phyloP scores from a whole-genome alignment of 345 rosid species.

The Combretum micranthum region DNA sequence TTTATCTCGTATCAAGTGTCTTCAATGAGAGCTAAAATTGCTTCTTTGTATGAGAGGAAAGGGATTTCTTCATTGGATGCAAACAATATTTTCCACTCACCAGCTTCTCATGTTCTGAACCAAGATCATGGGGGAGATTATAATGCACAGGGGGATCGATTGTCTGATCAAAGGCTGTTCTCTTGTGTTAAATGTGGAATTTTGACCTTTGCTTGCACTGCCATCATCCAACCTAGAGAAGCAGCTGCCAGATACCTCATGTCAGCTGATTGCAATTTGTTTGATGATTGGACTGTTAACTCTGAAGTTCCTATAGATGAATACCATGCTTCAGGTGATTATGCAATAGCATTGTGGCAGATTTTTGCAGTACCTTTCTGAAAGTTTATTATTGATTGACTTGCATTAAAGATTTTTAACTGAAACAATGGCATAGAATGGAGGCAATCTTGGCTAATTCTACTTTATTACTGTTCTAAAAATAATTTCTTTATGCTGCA shows the following conservation, averaged over 20 bases:
- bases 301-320: constrained; percentile 38
- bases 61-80: constrained; percentile 26
- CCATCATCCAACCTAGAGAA: constrained; percentile 79
- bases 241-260: constrained; percentile 73
- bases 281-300: constrained; percentile 72
- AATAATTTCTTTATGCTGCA: too few relatives aligned
- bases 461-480: too few relatives aligned
- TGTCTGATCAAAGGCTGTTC: constrained; percentile 85
- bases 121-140: constrained; percentile 20
- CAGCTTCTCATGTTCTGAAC: constrained; percentile 9
- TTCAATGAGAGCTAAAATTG: constrained; percentile 51
- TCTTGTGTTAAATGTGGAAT: constrained; percentile 92
- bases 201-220: constrained; percentile 78
- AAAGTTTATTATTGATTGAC: constrained; percentile 7
- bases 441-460: too few relatives aligned
- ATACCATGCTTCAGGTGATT: constrained; percentile 17
- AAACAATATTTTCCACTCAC: constrained; percentile 18
- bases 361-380: constrained; percentile 25
- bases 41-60: constrained; percentile 50
- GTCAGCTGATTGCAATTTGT: constrained; percentile 91
- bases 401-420: not conserved
- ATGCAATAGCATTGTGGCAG: constrained; percentile 21
- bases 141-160: constrained; percentile 33
- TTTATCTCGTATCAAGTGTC: constrained; percentile 18
- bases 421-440: too few relatives aligned